These are phyloP conservation scores for Sambucus nigra DNA, from an alignment of 129 eudicot species.

Conservation along the genomic window DNA sequence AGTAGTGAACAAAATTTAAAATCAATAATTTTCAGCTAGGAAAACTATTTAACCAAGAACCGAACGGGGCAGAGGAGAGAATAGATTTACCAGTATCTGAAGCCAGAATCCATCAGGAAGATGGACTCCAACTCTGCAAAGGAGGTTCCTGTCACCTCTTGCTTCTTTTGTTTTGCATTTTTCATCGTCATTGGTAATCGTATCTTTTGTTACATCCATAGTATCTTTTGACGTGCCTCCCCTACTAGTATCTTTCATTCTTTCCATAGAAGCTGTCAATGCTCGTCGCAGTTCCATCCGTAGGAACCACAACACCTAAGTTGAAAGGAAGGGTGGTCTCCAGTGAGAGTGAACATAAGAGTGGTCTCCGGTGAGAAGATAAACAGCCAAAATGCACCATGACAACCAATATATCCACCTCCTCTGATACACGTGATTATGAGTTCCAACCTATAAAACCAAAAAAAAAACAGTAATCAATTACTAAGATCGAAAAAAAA, in stretches of 20 bases:
- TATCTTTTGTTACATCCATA: constrained; percentile 11
- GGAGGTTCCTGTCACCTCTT: constrained; percentile 51
- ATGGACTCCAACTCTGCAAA: constrained; percentile 83
- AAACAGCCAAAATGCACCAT: too few species aligned
- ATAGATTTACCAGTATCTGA: constrained; percentile 53
- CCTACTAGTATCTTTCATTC: constrained; percentile 17
- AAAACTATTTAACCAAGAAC: too few species aligned
- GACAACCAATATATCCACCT: too few species aligned
- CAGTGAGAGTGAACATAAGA: too few species aligned
- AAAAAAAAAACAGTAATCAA: too few species aligned
- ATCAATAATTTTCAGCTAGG: too few species aligned
- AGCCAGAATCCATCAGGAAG: constrained; percentile 92
- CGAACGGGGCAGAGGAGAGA: background rate
- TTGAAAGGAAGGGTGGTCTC: too few species aligned
- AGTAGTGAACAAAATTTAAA: too few species aligned
- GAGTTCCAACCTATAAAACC: too few species aligned
- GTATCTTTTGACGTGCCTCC: constrained; percentile 30
- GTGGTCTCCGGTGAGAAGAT: too few species aligned
- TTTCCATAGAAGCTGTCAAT: constrained; percentile 63
- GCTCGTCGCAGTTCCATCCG: constrained; percentile 43
- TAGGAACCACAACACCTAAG: constrained; percentile 23
- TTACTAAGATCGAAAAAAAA: too few species aligned
- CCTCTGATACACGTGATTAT: too few species aligned
- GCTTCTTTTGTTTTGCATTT: constrained; percentile 44
- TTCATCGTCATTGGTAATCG: constrained; percentile 27